Evolutionary conservation across 2,329 filamentous ascomycete genomes (phyloP).

Genomic region (Chaetothyriales sp.): DNA sequence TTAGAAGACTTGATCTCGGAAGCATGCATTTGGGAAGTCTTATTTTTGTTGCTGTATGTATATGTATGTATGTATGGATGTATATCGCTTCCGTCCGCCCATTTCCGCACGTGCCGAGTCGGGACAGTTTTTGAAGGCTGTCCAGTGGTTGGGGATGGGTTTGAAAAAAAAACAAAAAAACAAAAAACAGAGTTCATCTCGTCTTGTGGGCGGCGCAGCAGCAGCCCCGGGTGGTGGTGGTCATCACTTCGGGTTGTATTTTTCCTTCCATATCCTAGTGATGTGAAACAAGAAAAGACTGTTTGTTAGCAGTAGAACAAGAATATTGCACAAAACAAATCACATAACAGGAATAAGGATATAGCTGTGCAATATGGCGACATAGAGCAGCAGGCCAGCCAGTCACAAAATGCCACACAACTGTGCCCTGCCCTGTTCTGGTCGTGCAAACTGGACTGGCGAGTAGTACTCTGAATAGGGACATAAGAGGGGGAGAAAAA

Average conservation of each 20-base stretch:
- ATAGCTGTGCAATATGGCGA: neutral
- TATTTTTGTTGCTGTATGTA: too few relatives aligned
- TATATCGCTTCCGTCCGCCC: too few relatives aligned
- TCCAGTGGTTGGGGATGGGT: neutral
- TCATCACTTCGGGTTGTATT: constrained; percentile 49
- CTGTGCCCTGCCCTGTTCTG: too few relatives aligned
- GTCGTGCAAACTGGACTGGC: too few relatives aligned
- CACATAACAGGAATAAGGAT: neutral
- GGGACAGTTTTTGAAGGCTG: neutral
- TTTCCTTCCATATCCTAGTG: constrained; percentile 95
- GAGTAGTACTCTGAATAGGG: too few relatives aligned
- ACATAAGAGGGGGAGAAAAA: too few relatives aligned
- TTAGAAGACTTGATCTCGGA: neutral
- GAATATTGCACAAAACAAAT: neutral
- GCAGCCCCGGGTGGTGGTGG: too few relatives aligned
- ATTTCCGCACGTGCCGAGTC: neutral
- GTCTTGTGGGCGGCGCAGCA: neutral
- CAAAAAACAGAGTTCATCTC: neutral
- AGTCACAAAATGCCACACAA: too few relatives aligned
- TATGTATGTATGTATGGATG: too few relatives aligned
- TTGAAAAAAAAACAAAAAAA: too few relatives aligned
- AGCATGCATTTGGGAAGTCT: neutral
- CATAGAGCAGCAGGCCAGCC: neutral
- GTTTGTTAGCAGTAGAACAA: neutral
- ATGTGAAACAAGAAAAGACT: constrained; percentile 4